Evolutionary conservation across 257 asterid genomes (phyloP), one percentile per base, ranked within the genome.

Genomic region (Gardenia jasminoides): DNA sequence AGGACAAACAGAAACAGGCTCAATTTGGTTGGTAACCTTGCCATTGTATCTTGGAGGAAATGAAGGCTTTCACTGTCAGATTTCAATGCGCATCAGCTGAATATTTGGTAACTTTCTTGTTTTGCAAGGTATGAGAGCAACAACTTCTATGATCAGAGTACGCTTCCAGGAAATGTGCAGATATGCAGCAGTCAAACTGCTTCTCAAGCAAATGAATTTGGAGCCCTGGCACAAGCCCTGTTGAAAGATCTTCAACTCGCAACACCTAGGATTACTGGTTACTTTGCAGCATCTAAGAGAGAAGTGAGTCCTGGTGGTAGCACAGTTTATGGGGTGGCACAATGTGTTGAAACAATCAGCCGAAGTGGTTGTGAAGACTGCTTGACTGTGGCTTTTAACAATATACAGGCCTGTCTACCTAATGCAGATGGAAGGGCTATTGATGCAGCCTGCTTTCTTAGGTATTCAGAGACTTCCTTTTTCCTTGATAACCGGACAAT

Each of bases 71-170:
- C 41, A 36, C 41, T 36, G 41, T 36, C 41, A 36, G 41, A 36
- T 36, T 5, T 2, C 41, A 36, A 36, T 46, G 12, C 7, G 9
- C 59, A 16, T 9, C 10, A 17, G 7, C 59, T 9, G 3, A 52
- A 17, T 16, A 31, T 43, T 36, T 2, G 41, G 33, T 2, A 64
- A 24, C 16, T 64, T 26, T 47, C 17, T 59, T 13, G 26, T 54
- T 69, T 9, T 36, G 41, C 22, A 52, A 94, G 98, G 91, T 94
- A 91, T 10, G 98, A 94, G 76, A 94, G 97, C 88, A 88, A 86
- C 84, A 87, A 39, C 72, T 94, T 94, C 88, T 94, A 84, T 64
- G 89, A 87, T 47, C 92, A 90, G 19, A 83, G 94, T 1, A 92
- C 96, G 22, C 90, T 76, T 3, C 97, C 93, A 1, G 98, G 97